These are phyloP conservation scores for Trifolium repens DNA, from an alignment of 306 rosid genomes.

Conservation along the genomic window DNA sequence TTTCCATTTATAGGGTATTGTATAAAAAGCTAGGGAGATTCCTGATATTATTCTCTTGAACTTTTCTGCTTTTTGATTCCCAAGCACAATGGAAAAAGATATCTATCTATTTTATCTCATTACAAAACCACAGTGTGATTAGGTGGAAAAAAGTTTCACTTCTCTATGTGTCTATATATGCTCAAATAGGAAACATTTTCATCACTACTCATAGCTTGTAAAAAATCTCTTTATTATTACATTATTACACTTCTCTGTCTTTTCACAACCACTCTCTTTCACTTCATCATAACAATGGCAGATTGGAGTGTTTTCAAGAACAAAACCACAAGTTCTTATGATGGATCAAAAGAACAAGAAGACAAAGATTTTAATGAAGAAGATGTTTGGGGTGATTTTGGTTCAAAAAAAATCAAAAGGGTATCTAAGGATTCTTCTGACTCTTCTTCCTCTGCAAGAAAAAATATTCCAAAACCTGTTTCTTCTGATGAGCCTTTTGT, in stretches of 20 bases:
- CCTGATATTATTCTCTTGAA: conserved; percentile 70
- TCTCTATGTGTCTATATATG: conserved; percentile 41
- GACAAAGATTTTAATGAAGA: conserved; percentile 71
- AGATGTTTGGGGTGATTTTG: conserved; percentile 60
- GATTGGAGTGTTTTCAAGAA: conserved; percentile 48
- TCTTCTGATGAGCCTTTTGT: conserved; percentile 25
- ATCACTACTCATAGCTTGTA: conserved; percentile 25
- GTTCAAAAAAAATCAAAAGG: conserved; percentile 35
- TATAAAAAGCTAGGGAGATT: conserved; percentile 70
- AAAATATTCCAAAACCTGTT: not conserved
- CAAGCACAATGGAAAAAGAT: conserved; percentile 44
- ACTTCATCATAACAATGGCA: conserved; percentile 52
- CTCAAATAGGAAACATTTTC: conserved; percentile 34
- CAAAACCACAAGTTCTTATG: conserved; percentile 40
- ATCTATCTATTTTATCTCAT: conserved; percentile 45
- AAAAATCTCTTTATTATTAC: not conserved
- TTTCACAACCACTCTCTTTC: conserved; percentile 7
- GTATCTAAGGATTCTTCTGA: conserved; percentile 41
- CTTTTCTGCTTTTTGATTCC: conserved; percentile 71
- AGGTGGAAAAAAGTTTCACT: conserved; percentile 29
- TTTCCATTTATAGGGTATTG: conserved; percentile 50
- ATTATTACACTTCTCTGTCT: conserved; percentile 7
- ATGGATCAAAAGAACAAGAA: conserved; percentile 25
- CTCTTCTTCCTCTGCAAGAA: conserved; percentile 22
- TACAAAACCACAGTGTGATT: conserved; percentile 27